Percentiles rank a stretch among this genome's conserved stretches.
Evolutionary conservation across 768 basidiomycete species (phyloP).

Genomic region (Termitomyces sp.): DNA sequence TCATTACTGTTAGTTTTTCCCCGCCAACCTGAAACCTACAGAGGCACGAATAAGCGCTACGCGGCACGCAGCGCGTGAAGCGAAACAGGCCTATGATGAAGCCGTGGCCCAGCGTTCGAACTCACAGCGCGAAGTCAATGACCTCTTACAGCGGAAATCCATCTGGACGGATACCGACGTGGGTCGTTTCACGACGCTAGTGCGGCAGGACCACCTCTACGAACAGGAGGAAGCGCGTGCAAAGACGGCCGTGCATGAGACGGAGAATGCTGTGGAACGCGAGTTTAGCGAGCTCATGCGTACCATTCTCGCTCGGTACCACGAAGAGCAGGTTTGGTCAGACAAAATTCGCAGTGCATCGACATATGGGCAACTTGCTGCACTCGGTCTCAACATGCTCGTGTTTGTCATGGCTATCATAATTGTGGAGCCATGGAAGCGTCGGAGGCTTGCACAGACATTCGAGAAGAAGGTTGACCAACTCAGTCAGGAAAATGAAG

Average conservation of each 20-base stretch:
- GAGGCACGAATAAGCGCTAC: conserved; percentile 71
- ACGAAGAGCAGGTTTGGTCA: conserved; percentile 99
- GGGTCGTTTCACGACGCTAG: conserved; percentile 80
- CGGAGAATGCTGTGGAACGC: conserved; percentile 80
- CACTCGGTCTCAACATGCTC: conserved; percentile 80
- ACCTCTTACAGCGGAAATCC: conserved; percentile 90
- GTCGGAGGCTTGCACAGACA: conserved; percentile 78
- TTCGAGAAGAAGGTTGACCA: conserved; percentile 84
- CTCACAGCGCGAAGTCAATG: conserved; percentile 94
- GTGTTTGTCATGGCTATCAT: conserved; percentile 90
- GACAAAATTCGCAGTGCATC: conserved; percentile 97
- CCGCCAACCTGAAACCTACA: conserved; percentile 25
- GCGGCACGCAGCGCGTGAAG: conserved; percentile 61
- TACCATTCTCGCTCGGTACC: conserved; percentile 86
- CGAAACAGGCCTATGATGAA: conserved; percentile 73
- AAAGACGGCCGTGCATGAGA: conserved; percentile 61
- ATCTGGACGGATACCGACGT: conserved; percentile 92
- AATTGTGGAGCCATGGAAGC: conserved; percentile 96
- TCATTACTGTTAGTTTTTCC: conserved; percentile 1
- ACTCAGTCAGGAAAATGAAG: conserved; percentile 53
- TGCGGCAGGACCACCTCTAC: conserved; percentile 84
- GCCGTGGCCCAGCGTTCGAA: conserved; percentile 79
- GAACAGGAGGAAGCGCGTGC: conserved; percentile 76
- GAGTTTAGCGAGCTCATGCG: conserved; percentile 88
- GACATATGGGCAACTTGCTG: conserved; percentile 88